These are phyloP conservation scores for Pseudocercospora crystallina DNA, from an alignment of 2,329 filamentous ascomycete genomes.

Conservation along the genomic window DNA sequence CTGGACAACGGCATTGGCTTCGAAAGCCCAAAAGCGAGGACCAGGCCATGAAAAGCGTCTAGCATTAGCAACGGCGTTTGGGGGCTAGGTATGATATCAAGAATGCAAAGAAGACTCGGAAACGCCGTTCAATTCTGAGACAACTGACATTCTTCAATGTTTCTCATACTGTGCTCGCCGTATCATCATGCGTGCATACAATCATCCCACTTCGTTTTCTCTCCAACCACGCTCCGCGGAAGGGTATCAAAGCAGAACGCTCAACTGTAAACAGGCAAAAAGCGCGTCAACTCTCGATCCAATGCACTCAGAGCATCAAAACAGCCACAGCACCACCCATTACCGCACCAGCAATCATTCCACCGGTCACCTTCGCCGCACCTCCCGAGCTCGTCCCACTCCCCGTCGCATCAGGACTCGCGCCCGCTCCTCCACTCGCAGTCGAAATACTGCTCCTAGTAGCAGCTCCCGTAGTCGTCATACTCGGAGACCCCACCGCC, in stretches of 20 bases:
- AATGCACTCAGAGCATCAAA: constrained; percentile 17
- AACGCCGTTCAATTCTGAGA: neutral
- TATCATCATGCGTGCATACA: constrained; percentile 8
- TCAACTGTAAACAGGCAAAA: neutral
- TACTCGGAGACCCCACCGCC: constrained; percentile 1
- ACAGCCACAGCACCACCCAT: constrained; percentile 16
- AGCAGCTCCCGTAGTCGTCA: neutral
- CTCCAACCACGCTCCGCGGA: constrained; percentile 4
- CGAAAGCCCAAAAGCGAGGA: neutral
- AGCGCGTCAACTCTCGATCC: neutral
- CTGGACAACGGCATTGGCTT: neutral
- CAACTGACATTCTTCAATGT: neutral
- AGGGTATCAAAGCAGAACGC: constrained; percentile 14
- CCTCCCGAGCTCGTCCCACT: constrained; percentile 5
- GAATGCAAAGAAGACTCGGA: neutral
- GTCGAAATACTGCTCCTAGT: neutral
- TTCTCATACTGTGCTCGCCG: neutral
- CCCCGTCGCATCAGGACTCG: neutral
- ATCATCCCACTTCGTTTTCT: constrained; percentile 1
- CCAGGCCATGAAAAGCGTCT: neutral
- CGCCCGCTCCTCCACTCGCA: neutral
- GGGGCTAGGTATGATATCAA: constrained; percentile 14
- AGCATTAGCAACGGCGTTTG: constrained; percentile 21
- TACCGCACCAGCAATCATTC: constrained; percentile 7
- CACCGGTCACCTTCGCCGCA: constrained; percentile 7